These are phyloP conservation scores for Cladorrhinum samala DNA, from an alignment of 495 filamentous ascomycete genomes.

Conservation along the genomic window DNA sequence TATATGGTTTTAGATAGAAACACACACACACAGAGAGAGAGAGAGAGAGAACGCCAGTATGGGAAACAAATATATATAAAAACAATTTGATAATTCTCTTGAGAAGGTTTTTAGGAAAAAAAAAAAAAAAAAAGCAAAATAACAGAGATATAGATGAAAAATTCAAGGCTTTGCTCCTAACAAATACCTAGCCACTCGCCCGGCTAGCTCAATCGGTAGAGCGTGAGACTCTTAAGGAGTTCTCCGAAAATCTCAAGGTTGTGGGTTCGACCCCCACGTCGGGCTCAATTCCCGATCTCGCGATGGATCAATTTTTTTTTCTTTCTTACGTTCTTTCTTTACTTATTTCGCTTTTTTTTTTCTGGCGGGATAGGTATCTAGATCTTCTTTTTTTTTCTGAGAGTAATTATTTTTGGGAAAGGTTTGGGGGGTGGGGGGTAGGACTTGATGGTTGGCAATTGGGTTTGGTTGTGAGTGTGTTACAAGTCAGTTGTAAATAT, in stretches of 20 bases:
- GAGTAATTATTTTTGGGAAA: neutral
- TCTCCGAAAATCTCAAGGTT: slow-evolving; percentile 17
- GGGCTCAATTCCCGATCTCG: slow-evolving; percentile 20
- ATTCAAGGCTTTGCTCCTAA: too few species aligned
- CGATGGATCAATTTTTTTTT: slow-evolving; percentile 12
- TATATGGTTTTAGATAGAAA: too few species aligned
- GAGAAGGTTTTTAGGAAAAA: too few species aligned
- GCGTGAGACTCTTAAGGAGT: slow-evolving; percentile 69
- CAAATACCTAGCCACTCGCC: slow-evolving; percentile 14
- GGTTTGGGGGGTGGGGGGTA: neutral
- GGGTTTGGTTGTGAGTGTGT: too few species aligned
- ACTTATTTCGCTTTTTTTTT: neutral
- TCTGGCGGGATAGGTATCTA: neutral
- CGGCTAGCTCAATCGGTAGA: slow-evolving; percentile 78
- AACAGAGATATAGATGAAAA: too few species aligned
- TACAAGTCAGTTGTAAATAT: too few species aligned
- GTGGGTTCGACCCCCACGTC: slow-evolving; percentile 20
- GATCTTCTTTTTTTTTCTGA: neutral
- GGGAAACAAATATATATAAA: too few species aligned
- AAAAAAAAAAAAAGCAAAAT: too few species aligned
- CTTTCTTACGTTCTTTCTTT: neutral
- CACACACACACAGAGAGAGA: too few species aligned
- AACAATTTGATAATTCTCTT: too few species aligned
- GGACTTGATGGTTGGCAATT: too few species aligned
- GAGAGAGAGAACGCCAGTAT: too few species aligned